Conservation (phyloP, 352 stramenopile genomes). For the Salisapilia sapeloensis region DNA sequence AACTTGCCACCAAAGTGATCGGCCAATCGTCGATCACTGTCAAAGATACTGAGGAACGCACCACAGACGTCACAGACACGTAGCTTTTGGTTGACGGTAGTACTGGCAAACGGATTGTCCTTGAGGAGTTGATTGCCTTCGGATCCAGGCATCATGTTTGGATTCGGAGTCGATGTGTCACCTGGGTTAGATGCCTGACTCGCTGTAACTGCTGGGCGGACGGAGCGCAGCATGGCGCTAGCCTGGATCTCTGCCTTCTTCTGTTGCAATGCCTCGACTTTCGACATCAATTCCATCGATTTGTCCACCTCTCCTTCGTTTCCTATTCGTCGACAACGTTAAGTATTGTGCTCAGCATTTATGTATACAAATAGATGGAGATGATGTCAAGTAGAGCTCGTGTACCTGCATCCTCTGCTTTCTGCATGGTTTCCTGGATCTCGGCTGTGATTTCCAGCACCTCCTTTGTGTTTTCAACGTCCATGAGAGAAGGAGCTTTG, state of each 20-base stretch:
- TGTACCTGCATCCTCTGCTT: constrained; percentile 32
- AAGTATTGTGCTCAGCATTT: too few species aligned
- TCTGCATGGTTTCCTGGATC: constrained; percentile 38
- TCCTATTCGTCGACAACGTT: constrained; percentile 10
- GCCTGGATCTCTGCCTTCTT: constrained; percentile 25
- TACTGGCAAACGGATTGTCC: constrained; percentile 6
- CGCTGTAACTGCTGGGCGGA: constrained; percentile 5
- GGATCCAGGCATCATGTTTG: too few species aligned
- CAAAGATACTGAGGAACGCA: constrained; percentile 84
- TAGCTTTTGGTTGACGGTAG: constrained; percentile 68
- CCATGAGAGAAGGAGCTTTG: constrained; percentile 20
- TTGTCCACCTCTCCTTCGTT: constrained; percentile 36
- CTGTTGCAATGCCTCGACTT: constrained; percentile 43
- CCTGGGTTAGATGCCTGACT: too few species aligned
- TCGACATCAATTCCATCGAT: constrained; percentile 39
- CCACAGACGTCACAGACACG: constrained; percentile 85
- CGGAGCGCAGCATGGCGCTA: constrained; percentile 18
- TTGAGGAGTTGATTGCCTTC: too few species aligned
- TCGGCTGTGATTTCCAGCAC: constrained; percentile 53
- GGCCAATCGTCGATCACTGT: constrained; percentile 76
- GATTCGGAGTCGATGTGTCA: too few species aligned
- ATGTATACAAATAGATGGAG: background rate
- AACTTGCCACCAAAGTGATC: constrained; percentile 86
- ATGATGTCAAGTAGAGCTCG: background rate
- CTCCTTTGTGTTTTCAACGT: constrained; percentile 39